Evolutionary conservation across 2,329 filamentous ascomycete genomes (phyloP), one percentile per base, ranked within the genome.

Genomic region (Aspergillus chevalieri): DNA sequence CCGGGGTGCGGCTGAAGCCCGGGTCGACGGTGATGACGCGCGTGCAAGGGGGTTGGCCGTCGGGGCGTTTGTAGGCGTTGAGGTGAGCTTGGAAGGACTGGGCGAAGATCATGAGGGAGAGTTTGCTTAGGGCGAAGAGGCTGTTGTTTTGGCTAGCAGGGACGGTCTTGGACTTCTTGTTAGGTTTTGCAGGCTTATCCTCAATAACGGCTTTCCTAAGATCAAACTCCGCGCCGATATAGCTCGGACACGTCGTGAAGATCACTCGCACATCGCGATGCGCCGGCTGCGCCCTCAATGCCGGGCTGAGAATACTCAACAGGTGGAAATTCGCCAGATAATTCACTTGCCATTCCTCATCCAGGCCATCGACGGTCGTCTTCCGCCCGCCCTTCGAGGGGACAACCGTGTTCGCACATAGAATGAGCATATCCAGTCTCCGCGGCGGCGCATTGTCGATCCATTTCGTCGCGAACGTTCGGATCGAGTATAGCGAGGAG

Each of bases 241-340:
- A 97, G 30, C 88, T 85, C 17, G 89, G 85, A 67, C 94, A 98
- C 0, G 88, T 94, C 1, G 87, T 78, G 57, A 97, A 82, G 49
- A 98, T 79, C 53, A 98, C 80, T 53, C 93, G 81, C 14, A 98
- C 89, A 67, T 98, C 93, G 60, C 93, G 83, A 67, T 98, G 93
- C 48, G 94, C 84, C 2, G 93, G 93, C 69, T 98, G 93, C 1
- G 87, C 89, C 57, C 89, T 83, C 52, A 98, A 78, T 0, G 93
- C 92, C 0, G 93, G 93, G 59, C 86, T 93, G 33, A 98, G 77
- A 26, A 98, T 94, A 56, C 87, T 88, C 42, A 98, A 78, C 3
- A 98, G 78, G 64, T 98, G 94, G 72, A 96, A 97, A 68, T 96
- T 97, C 55, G 90, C 86, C 36, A 98, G 79, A 68, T 90, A 98